A percentile compares a stretch with the other conserved stretches of the same genome.
Conservation (phyloP, 202 grass and related monocot species). For the Elaeis oleifera region DNA sequence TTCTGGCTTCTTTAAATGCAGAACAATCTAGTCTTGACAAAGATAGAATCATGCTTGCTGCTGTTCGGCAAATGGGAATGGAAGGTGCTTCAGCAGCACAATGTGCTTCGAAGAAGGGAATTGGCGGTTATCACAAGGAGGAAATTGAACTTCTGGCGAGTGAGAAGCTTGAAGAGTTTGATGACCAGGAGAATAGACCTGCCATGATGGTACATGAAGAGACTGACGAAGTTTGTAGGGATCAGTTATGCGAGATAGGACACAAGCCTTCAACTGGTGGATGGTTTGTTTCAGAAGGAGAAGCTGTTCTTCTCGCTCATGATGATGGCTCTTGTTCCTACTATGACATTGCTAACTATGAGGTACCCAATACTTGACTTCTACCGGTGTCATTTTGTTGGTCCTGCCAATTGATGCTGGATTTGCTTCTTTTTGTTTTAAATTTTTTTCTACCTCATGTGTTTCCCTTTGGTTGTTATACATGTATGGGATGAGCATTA, state of each 20-base stretch:
- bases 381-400: not conserved
- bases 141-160: constrained; percentile 61
- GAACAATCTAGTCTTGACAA: constrained; percentile 44
- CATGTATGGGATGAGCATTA: no score
- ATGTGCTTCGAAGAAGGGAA: constrained; percentile 38
- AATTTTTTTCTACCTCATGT: no score
- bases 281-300: constrained; percentile 94
- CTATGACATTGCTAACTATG: constrained; percentile 84
- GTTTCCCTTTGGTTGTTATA: no score
- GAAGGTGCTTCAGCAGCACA: constrained; percentile 29
- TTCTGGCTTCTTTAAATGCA: constrained; percentile 76
- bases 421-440: no score
- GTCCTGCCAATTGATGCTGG: no score
- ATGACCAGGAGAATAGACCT: constrained; percentile 48
- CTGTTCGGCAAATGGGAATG: constrained; percentile 11
- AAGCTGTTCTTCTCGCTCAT: constrained; percentile 85
- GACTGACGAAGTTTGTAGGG: constrained; percentile 33
- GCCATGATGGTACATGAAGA: constrained; percentile 43
- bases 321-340: constrained; percentile 87
- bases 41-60: constrained; percentile 18
- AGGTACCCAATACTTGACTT: constrained; percentile 47
- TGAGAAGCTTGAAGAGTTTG: constrained; percentile 71
- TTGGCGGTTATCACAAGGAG: constrained; percentile 22
- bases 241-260: constrained; percentile 69
- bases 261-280: constrained; percentile 65